Conservation (phyloP, 2,329 filamentous ascomycete species). For the Colletotrichum aenigma region DNA sequence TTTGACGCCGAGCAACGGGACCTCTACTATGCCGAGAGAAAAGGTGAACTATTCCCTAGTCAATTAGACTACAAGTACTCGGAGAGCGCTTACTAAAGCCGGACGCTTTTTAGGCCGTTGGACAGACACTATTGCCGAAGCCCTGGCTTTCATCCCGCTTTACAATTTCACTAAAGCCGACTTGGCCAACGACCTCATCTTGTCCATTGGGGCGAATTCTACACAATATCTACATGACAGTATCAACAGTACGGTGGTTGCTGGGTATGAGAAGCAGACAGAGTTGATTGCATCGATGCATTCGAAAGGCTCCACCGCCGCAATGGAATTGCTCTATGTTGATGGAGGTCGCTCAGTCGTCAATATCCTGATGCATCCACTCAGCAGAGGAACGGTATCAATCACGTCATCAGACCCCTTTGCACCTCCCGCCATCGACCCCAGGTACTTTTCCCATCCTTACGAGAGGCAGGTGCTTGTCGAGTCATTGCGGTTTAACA, state of each 20-base stretch:
- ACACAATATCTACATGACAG: slow-evolving; percentile 32
- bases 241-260: slow-evolving; percentile 35
- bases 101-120: slow-evolving; percentile 27
- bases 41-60: neutral
- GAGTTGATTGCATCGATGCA: slow-evolving; percentile 31
- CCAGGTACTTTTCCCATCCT: slow-evolving; percentile 6
- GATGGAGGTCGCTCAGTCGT: slow-evolving; percentile 29
- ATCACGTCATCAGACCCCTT: slow-evolving; percentile 38
- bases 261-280: slow-evolving; percentile 40
- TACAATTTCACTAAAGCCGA: slow-evolving; percentile 29
- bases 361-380: slow-evolving; percentile 39
- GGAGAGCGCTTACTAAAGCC: neutral
- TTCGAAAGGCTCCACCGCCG: slow-evolving; percentile 24
- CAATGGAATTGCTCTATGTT: slow-evolving; percentile 34
- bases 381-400: slow-evolving; percentile 41
- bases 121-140: slow-evolving; percentile 27
- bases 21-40: slow-evolving; percentile 30
- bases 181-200: slow-evolving; percentile 22
- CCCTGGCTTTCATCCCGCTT: slow-evolving; percentile 14
- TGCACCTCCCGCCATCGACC: slow-evolving; percentile 15
- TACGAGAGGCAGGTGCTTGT: neutral
- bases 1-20: slow-evolving; percentile 36
- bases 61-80: neutral
- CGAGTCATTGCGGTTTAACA: slow-evolving; percentile 21
- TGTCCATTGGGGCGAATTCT: slow-evolving; percentile 29